Evolutionary conservation across 148 eudicot genomes (phyloP), one percentile per base, ranked within the genome.

Genomic region (Amaranthus hypochondriacus): DNA sequence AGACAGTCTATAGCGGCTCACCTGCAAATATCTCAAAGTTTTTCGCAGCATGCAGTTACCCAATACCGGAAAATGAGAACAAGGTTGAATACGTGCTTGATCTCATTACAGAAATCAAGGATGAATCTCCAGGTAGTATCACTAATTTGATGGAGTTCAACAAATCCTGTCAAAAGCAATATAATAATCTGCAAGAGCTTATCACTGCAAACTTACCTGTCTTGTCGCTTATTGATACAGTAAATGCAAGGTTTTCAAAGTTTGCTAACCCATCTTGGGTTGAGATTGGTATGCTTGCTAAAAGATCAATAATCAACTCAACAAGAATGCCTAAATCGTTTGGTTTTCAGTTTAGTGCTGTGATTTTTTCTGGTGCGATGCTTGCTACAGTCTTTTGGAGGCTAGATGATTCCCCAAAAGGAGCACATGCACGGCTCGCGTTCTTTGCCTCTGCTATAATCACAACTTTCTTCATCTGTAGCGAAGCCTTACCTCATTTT

Each of bases 401-500:
- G 51, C 9, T 78, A 9, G 80, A 76, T 53, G 59, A 69, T n/a
- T 70, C 69, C 9, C 56, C 74, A 8, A 76, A 76, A 70, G 74
- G 79, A 39, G 69, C 52, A 61, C 74, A 69, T 13, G 79, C 70
- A 28, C 10, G 63, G 55, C 75, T 74, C 18, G 82, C 70, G 15
- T 79, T 79, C 82, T 79, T 74, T 56, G 82, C 75, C 0, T 75
- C 76, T 7, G 74, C 75, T 58, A 79, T 79, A 56, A 60, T 73
- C 18, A 75, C 70, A 9, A 75, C 74, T 55, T 79, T 74, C 82
- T 79, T 74, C 78, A 69, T 69, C 14, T 74, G 78, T 65, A 78
- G 78, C 12, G 82, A 79, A 56, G 78, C 78, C 9, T 67, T 79
- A 47, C 82, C 82, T 18, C 73, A 74, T 65, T 79, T 79, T 66